phyloP scores from a whole-genome alignment of 257 asterid genomes.

The Jacaranda copaia region DNA sequence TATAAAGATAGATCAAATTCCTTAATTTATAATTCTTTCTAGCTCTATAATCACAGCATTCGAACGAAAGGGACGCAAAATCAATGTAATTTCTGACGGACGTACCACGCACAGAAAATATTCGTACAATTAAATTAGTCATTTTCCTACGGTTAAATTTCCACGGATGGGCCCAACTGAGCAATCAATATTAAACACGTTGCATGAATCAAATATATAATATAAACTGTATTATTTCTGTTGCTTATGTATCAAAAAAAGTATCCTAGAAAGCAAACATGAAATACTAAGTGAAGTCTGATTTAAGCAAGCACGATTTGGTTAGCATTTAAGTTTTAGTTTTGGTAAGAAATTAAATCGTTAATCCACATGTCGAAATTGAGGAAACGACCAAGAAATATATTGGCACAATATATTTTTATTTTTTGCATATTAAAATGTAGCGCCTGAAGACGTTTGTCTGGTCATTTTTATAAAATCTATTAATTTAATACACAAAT shows the following conservation, averaged over 20 bases:
- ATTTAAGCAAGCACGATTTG: constrained; percentile 25
- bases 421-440: too few relatives aligned
- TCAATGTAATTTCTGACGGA: background rate
- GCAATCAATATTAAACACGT: constrained; percentile 21
- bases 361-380: too few relatives aligned
- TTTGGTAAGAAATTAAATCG: background rate
- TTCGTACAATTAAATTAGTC: background rate
- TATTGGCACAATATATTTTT: too few relatives aligned
- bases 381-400: too few relatives aligned
- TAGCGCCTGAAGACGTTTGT: too few relatives aligned
- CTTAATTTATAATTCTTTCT: background rate
- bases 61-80: background rate
- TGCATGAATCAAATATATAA: background rate
- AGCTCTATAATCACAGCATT: too few relatives aligned
- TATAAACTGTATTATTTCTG: background rate
- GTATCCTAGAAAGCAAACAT: background rate
- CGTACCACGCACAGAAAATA: background rate
- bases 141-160: constrained; percentile 2
- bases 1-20: background rate
- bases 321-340: background rate
- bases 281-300: constrained; percentile 28
- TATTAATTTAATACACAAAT: too few relatives aligned
- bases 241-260: constrained; percentile 28
- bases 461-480: too few relatives aligned
- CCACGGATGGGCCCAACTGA: constrained; percentile 1